phyloP scores from a whole-genome alignment of 2,329 filamentous ascomycete genomes.

The Aspergillus aculeatus region DNA sequence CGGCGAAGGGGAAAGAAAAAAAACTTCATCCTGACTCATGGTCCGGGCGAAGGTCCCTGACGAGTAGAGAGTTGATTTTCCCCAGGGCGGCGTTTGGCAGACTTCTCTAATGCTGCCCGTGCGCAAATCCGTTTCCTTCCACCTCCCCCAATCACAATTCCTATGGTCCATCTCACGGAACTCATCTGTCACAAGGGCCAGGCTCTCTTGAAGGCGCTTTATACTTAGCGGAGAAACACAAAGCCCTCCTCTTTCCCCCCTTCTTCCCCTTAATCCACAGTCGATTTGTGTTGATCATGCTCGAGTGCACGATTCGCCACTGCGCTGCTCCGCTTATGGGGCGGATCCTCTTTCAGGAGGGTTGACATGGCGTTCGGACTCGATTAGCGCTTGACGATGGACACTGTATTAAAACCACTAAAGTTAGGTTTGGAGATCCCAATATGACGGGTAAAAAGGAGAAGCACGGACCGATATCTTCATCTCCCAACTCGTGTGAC shows the following conservation, averaged over 20 bases:
- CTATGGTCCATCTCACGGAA: slow-evolving; percentile 26
- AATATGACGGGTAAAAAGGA: not conserved
- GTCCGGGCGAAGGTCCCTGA: slow-evolving; percentile 16
- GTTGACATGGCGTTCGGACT: slow-evolving; percentile 13
- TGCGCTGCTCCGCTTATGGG: slow-evolving; percentile 28
- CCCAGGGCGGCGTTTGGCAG: slow-evolving; percentile 20
- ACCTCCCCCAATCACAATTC: slow-evolving; percentile 20
- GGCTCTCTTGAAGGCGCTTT: slow-evolving; percentile 20
- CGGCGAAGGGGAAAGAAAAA: not conserved
- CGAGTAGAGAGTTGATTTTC: slow-evolving; percentile 20
- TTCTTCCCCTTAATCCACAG: slow-evolving; percentile 16
- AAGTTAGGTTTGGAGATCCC: slow-evolving; percentile 24
- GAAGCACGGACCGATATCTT: slow-evolving; percentile 80
- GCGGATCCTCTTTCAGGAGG: slow-evolving; percentile 19
- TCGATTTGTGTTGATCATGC: slow-evolving; percentile 7
- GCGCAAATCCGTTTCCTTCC: slow-evolving; percentile 15
- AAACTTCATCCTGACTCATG: slow-evolving; percentile 16
- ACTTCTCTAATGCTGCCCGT: slow-evolving; percentile 18
- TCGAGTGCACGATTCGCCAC: slow-evolving; percentile 28
- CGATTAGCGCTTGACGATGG: slow-evolving; percentile 67
- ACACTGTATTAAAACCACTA: slow-evolving; percentile 46
- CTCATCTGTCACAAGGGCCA: slow-evolving; percentile 27
- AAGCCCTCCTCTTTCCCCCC: not conserved
- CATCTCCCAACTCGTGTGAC: slow-evolving; percentile 85
- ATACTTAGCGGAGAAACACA: slow-evolving; percentile 19